Evolutionary conservation across 352 stramenopile species (phyloP), one percentile per base, ranked within the genome.

Genomic region (Elongisporangium senticosum): DNA sequence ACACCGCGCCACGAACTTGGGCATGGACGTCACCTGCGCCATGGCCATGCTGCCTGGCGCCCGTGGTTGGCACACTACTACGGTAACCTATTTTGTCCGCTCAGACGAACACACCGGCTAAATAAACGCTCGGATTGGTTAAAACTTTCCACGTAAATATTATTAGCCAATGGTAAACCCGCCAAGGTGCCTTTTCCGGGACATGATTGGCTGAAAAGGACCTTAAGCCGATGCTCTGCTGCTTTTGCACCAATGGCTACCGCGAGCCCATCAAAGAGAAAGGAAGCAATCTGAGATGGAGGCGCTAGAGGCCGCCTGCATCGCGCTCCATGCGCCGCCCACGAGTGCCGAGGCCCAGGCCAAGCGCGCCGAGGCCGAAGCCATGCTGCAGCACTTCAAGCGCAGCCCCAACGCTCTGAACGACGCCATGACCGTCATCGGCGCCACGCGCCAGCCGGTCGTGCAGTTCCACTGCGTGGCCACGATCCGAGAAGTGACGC

Each of bases 381-480:
- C 59, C 28, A 69, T 92, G 51, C 66, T 94, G 50, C 69, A 86
- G 43, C 79, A 90, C 58, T 94, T 94, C 65, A 94, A 94, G 69
- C 75, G 79, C 55, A 91, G 80, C n/a, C 81, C 82, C 2, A 67
- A 71, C 22, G 83, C 83, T 49, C 71, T 90, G 2, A 15, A 53
- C 1, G 83, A 95, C 53, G 66, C 85, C 24, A 85, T 89, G 68
- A 58, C 58, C 33, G 62, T 89, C 39, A 68, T 95, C 40, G 61
- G 62, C 33, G 49, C 62, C 28, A 68, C 17, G 22, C 58, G 63
- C 4, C 69, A 68, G 28, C 60, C 77, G 13, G 68, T 93, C 48
- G 83, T 92, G 53, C 80, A 89, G 55, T 95, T 95, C 67, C 81
- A 95, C 61, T 92, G 83, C 52, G 66, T 95, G 17, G 78, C 77